A percentile compares a stretch with the other conserved stretches of the same genome.
These are phyloP conservation scores for Cercospora nicotianae DNA, from an alignment of 2,329 filamentous ascomycete species.

Conservation along the genomic window DNA sequence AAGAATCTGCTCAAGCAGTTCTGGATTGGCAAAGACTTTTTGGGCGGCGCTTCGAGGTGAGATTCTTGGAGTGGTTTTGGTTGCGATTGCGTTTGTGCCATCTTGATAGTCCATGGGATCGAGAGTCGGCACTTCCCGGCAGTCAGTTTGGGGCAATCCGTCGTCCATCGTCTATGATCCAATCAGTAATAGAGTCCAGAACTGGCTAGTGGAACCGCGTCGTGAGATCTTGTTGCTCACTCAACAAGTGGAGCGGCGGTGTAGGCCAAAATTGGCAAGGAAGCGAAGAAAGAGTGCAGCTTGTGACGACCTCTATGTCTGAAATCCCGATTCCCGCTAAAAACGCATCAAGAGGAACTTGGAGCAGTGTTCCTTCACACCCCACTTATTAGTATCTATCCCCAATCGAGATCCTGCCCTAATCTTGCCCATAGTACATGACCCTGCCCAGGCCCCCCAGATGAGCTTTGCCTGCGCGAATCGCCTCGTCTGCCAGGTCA, in stretches of 20 bases:
- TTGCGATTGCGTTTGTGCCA: background rate
- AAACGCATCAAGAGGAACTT: background rate
- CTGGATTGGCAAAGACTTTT: no score
- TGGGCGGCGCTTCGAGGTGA: no score
- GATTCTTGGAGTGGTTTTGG: no score
- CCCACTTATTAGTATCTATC: background rate
- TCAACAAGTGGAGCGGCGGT: background rate
- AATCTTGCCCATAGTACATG: slow-evolving; percentile 22
- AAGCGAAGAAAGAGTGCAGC: background rate
- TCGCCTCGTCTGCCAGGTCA: slow-evolving; percentile 28
- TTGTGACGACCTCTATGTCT: background rate
- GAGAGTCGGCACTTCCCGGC: background rate
- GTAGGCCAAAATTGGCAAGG: background rate
- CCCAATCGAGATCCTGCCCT: background rate
- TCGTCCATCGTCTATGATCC: background rate
- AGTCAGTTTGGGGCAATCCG: background rate
- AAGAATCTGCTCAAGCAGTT: no score
- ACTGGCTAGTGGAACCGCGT: background rate
- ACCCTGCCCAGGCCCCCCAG: slow-evolving; percentile 22
- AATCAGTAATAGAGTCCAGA: background rate
- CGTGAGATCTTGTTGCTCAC: background rate
- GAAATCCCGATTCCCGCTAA: background rate
- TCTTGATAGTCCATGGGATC: background rate
- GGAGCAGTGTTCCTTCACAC: background rate
- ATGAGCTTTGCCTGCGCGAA: slow-evolving; percentile 25